These are phyloP conservation scores for Colletotrichum liaoningense DNA, from an alignment of 2,329 filamentous ascomycete species.

Conservation along the genomic window DNA sequence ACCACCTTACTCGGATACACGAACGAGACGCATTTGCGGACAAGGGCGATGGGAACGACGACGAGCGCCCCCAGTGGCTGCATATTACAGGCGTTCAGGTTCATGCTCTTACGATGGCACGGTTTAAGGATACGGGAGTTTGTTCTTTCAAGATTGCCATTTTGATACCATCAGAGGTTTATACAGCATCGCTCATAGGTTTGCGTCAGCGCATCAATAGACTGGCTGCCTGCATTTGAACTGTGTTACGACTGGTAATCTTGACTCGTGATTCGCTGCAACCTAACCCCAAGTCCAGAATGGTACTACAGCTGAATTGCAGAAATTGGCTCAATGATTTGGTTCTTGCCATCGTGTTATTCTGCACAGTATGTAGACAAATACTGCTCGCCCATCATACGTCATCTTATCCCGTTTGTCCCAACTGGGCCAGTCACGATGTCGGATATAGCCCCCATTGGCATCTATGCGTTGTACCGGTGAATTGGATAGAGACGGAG, in stretches of 20 bases:
- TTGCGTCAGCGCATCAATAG: constrained; percentile 18
- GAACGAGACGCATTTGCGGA: constrained; percentile 12
- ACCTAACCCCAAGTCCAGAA: neutral
- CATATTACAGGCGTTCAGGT: constrained; percentile 33
- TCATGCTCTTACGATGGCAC: constrained; percentile 15
- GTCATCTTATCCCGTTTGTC: neutral
- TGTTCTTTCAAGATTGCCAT: constrained; percentile 23
- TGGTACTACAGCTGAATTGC: neutral
- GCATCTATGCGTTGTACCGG: no score
- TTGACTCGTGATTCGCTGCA: neutral
- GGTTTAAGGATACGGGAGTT: constrained; percentile 26
- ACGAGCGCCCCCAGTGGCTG: constrained; percentile 21
- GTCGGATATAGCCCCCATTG: no score
- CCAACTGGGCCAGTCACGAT: neutral
- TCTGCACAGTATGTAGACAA: neutral
- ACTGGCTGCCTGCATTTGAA: neutral
- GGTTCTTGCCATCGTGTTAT: neutral
- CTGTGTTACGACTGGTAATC: neutral
- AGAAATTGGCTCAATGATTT: neutral
- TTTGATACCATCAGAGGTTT: constrained; percentile 33
- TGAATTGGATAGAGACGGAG: neutral
- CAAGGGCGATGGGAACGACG: constrained; percentile 1
- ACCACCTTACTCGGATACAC: constrained; percentile 6
- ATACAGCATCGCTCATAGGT: constrained; percentile 13
- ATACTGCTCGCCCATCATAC: neutral